Evolutionary conservation across 768 basidiomycete genomes (phyloP).

Genomic region (Lyophyllum decastes): DNA sequence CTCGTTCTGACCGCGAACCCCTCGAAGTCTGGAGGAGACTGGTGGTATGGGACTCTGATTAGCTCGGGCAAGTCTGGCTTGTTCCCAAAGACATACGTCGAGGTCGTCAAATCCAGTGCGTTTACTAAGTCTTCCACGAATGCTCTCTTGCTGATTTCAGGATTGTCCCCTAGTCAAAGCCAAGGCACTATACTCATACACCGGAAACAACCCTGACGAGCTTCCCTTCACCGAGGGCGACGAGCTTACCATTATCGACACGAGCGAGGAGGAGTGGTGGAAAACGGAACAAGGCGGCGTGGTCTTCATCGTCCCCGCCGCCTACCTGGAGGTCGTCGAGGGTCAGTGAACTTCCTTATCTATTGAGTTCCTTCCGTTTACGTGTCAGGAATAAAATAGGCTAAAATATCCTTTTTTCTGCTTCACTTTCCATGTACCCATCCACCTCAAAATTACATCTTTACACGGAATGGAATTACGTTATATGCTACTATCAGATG

Average conservation of each 20-base stretch:
- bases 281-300: conserved; percentile 87
- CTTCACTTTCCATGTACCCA: conserved; percentile 52
- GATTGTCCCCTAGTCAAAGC: conserved; percentile 52
- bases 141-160: conserved; percentile 1
- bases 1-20: conserved; percentile 78
- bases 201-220: conserved; percentile 72
- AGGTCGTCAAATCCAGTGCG: conserved; percentile 69
- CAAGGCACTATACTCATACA: conserved; percentile 80
- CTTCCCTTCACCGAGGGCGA: conserved; percentile 87
- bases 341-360: conserved; percentile 75
- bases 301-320: conserved; percentile 89
- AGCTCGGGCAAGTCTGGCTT: conserved; percentile 74
- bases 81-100: conserved; percentile 90
- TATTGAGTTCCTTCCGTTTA: conserved; percentile 64
- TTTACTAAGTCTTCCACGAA: conserved; percentile 7
- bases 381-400: conserved; percentile 60
- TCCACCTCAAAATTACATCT: conserved; percentile 32
- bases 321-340: conserved; percentile 82
- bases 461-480: conserved; percentile 27
- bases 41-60: conserved; percentile 86
- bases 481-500: conserved; percentile 11
- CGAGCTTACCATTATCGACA: conserved; percentile 75
- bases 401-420: conserved; percentile 73
- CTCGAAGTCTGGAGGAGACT: conserved; percentile 82
- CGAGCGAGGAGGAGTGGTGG: conserved; percentile 90